Conservation (phyloP, 208 protist genomes). For the Angomonas ambiguus region DNA sequence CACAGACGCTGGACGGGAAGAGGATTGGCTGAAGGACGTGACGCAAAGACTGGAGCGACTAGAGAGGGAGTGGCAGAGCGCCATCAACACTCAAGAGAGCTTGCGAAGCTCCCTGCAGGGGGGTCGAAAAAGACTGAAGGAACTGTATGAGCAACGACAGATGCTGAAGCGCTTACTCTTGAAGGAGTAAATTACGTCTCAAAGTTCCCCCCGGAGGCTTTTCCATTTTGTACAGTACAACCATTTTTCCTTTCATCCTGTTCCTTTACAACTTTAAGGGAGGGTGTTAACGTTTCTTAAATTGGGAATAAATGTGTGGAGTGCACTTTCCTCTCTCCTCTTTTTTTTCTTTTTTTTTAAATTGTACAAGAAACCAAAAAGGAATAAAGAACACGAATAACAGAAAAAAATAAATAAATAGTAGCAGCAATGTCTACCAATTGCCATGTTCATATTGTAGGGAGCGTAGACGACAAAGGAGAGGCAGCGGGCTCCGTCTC, state of each 20-base stretch:
- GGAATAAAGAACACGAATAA: neutral
- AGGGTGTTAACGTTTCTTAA: too few species aligned
- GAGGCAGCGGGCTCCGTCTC: slow-evolving; percentile 13
- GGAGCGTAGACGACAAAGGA: slow-evolving; percentile 20
- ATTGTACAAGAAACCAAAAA: neutral
- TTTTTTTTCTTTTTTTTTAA: neutral
- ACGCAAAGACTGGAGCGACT: neutral
- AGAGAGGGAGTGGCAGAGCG: neutral
- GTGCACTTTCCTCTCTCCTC: slow-evolving; percentile 2
- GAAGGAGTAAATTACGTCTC: slow-evolving; percentile 11
- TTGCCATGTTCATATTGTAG: slow-evolving; percentile 70
- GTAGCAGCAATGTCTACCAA: neutral
- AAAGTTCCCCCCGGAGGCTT: slow-evolving; percentile 3
- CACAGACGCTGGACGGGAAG: neutral
- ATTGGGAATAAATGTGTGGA: neutral
- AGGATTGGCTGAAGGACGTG: neutral
- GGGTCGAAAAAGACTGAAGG: neutral
- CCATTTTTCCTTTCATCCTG: neutral
- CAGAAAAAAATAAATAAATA: slow-evolving; percentile 3
- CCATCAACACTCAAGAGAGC: neutral
- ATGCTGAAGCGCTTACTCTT: slow-evolving; percentile 6
- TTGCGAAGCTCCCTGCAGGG: neutral
- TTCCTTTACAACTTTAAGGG: too few species aligned
- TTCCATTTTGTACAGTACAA: neutral
- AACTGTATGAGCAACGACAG: neutral